A percentile compares a stretch with the other conserved stretches of the same genome.
Conservation (phyloP, 2,329 filamentous ascomycete species). For the Penicillium sp. region DNA sequence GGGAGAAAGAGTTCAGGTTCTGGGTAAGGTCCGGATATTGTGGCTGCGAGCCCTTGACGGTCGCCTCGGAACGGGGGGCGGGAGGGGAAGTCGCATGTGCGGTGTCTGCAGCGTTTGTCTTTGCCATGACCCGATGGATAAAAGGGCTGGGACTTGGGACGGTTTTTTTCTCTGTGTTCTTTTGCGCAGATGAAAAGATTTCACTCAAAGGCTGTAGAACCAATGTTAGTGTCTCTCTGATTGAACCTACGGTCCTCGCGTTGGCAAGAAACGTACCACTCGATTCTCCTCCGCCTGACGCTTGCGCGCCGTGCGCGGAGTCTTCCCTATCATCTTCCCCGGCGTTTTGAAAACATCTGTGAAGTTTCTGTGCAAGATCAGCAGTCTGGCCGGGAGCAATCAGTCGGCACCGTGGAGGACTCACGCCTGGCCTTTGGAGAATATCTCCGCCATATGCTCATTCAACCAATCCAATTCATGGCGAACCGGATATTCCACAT, state of each 20-base stretch:
- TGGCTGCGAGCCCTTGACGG: conserved; percentile 19
- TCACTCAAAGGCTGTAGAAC: conserved; percentile 42
- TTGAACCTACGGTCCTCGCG: conserved; percentile 4
- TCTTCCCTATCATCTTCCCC: conserved; percentile 45
- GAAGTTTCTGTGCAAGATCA: conserved; percentile 62
- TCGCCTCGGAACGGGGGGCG: conserved; percentile 15
- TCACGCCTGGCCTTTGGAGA: conserved; percentile 79
- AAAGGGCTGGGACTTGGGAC: conserved; percentile 27
- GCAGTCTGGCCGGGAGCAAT: conserved; percentile 11
- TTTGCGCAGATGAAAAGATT: conserved; percentile 41
- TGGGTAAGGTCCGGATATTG: conserved; percentile 27
- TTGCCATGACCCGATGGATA: conserved; percentile 32
- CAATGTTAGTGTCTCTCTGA: conserved; percentile 6
- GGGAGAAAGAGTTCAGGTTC: conserved; percentile 35
- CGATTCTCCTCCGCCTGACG: conserved; percentile 38
- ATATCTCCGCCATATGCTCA: conserved; percentile 95
- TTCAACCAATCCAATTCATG: conserved; percentile 98
- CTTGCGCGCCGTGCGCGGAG: conserved; percentile 42
- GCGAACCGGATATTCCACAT: conserved; percentile 83
- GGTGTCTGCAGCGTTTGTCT: conserved; percentile 14
- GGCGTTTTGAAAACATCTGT: conserved; percentile 83
- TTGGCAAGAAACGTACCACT: conserved; percentile 33
- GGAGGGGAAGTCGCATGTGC: conserved; percentile 10
- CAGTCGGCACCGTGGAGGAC: conserved; percentile 32
- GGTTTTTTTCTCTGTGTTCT: conserved; percentile 29